Conservation (phyloP, 805 yeast genomes). For the Myxozyma neglecta region DNA sequence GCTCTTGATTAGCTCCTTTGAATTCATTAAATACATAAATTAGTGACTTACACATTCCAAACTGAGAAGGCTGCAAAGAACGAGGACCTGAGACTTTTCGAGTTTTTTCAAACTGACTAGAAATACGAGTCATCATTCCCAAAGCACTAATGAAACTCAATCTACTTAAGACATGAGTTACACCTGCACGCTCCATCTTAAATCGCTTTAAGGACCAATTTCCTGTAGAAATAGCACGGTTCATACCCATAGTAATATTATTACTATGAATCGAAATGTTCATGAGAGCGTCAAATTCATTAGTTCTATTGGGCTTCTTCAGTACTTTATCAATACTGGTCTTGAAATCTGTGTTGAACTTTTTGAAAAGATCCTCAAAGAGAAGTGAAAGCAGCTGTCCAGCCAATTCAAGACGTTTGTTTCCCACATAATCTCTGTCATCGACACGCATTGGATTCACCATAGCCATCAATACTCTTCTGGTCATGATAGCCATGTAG, state of each 20-base stretch:
- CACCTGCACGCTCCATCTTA: conserved; percentile 99
- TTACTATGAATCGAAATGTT: conserved; percentile 89
- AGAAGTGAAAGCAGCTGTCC: conserved; percentile 94
- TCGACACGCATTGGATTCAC: conserved; percentile 94
- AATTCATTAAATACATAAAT: not conserved
- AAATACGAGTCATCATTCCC: conserved; percentile 99
- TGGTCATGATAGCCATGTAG: conserved; percentile 93
- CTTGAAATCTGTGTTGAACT: conserved; percentile 92
- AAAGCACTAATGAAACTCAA: conserved; percentile 89
- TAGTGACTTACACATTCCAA: conserved; percentile 69
- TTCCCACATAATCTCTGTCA: conserved; percentile 98
- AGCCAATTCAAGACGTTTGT: conserved; percentile 93
- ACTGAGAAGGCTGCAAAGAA: conserved; percentile 97
- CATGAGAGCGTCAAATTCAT: conserved; percentile 89
- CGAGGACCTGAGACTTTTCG: conserved; percentile 98
- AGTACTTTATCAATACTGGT: conserved; percentile 90
- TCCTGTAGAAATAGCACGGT: conserved; percentile 96
- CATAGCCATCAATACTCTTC: conserved; percentile 94
- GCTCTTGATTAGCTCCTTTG: not conserved
- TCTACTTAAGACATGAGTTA: conserved; percentile 91
- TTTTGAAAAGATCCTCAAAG: conserved; percentile 95
- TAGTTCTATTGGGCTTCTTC: conserved; percentile 90
- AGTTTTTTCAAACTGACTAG: conserved; percentile 98
- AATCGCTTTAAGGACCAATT: conserved; percentile 98
- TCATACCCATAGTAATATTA: conserved; percentile 89